Percentiles rank a stretch among this genome's conserved stretches.
phyloP scores from a whole-genome alignment of 2,329 filamentous ascomycete species.

The Sarocladiaceae sp. region DNA sequence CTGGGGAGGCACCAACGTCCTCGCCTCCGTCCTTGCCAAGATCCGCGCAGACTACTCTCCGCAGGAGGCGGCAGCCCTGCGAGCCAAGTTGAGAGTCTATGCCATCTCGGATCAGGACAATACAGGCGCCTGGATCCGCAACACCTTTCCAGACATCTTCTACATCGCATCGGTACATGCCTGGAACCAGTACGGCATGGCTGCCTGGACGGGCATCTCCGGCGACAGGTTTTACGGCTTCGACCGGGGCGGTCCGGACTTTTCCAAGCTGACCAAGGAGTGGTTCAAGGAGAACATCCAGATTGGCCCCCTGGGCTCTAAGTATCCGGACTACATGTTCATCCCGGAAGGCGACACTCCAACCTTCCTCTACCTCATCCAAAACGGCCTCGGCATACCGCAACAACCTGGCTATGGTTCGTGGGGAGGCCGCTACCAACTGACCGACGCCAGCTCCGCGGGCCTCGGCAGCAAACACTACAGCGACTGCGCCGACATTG shows the following conservation, averaged over 20 bases:
- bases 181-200: slow-evolving; percentile 47
- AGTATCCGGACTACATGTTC: slow-evolving; percentile 40
- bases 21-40: slow-evolving; percentile 38
- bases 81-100: slow-evolving; percentile 41
- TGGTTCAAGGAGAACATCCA: slow-evolving; percentile 51
- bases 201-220: slow-evolving; percentile 50
- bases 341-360: slow-evolving; percentile 50
- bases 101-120: slow-evolving; percentile 56
- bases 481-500: slow-evolving; percentile 22
- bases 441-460: slow-evolving; percentile 21
- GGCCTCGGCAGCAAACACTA: slow-evolving; percentile 18
- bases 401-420: slow-evolving; percentile 41
- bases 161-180: slow-evolving; percentile 51
- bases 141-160: slow-evolving; percentile 45
- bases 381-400: slow-evolving; percentile 28
- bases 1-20: slow-evolving; percentile 48
- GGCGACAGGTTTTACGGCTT: slow-evolving; percentile 27
- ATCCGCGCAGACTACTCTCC: slow-evolving; percentile 15
- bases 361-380: slow-evolving; percentile 34
- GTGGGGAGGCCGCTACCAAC: slow-evolving; percentile 42
- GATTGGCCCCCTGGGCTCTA: slow-evolving; percentile 34
- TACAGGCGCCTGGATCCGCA: slow-evolving; percentile 48
- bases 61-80: slow-evolving; percentile 28
- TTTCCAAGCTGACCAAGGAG: slow-evolving; percentile 37
- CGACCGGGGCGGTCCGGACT: slow-evolving; percentile 28